phyloP scores from a whole-genome alignment of 2,329 filamentous ascomycete genomes.

The Microcyclospora tardicrescens region DNA sequence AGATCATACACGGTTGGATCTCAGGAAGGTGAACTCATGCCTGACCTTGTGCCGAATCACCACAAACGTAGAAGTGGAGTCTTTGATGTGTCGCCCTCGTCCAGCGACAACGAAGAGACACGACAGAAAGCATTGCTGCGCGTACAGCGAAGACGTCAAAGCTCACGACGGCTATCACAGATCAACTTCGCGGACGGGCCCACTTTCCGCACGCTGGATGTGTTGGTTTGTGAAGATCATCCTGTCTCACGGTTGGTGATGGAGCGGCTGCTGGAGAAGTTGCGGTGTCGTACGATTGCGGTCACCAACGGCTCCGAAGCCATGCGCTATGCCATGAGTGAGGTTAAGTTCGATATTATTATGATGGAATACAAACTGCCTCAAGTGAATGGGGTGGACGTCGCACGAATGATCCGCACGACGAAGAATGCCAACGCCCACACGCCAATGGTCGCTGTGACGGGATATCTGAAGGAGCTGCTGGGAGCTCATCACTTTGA shows the following conservation, averaged over 20 bases:
- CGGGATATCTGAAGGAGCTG: conserved; percentile 93
- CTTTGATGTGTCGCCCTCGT: conserved; percentile 92
- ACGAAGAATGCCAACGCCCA: conserved; percentile 90
- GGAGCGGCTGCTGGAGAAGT: conserved; percentile 91
- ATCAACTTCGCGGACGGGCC: conserved; percentile 76
- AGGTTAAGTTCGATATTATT: conserved; percentile 97
- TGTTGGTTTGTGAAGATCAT: conserved; percentile 94
- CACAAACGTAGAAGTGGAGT: conserved; percentile 88
- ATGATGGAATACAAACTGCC: conserved; percentile 96
- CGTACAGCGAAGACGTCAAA: conserved; percentile 87
- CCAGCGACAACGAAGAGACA: conserved; percentile 91
- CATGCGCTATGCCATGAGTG: conserved; percentile 83
- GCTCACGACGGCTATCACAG: conserved; percentile 84
- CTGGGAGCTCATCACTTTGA: conserved; percentile 94
- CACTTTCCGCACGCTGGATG: conserved; percentile 77
- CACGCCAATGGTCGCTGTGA: conserved; percentile 92
- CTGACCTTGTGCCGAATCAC: conserved; percentile 52
- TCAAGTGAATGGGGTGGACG: conserved; percentile 86
- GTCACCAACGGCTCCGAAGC: conserved; percentile 84
- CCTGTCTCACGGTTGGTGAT: conserved; percentile 96
- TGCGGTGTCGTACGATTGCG: conserved; percentile 86
- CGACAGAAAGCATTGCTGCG: conserved; percentile 82
- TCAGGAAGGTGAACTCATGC: conserved; percentile 60
- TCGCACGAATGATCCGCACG: conserved; percentile 94
- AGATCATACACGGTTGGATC: conserved; percentile 89